Evolutionary conservation across 2,329 filamentous ascomycete species (phyloP).

Genomic region (Botrytis sinoallii): DNA sequence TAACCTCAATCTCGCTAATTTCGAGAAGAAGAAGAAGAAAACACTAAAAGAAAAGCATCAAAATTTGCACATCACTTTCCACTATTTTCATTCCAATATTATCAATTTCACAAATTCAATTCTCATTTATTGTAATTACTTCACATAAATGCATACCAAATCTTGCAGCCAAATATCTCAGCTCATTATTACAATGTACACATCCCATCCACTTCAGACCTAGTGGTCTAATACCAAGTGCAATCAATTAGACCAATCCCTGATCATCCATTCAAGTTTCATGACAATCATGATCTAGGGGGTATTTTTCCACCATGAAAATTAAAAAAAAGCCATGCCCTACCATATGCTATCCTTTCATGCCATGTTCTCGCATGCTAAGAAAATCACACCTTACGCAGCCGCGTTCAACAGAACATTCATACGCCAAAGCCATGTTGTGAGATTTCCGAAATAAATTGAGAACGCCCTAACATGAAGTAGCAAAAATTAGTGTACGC

Average conservation of each 20-base stretch:
- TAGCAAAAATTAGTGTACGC: background rate
- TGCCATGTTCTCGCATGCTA: background rate
- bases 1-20: too few species aligned
- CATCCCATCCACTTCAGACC: background rate
- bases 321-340: background rate
- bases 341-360: background rate
- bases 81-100: background rate
- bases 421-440: slow-evolving; percentile 14
- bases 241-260: background rate
- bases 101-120: background rate
- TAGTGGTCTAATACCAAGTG: background rate
- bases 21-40: too few species aligned
- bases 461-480: background rate
- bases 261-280: slow-evolving; percentile 3
- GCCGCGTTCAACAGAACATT: background rate
- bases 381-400: background rate
- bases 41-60: too few species aligned
- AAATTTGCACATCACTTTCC: background rate
- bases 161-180: background rate
- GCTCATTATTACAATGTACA: background rate
- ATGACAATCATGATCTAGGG: background rate
- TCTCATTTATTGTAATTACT: background rate
- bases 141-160: background rate
- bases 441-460: background rate
- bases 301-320: background rate